Base-by-base conservation (phyloP, 1,284 basidiomycete genomes). In the Polyporus tsugae region DNA sequence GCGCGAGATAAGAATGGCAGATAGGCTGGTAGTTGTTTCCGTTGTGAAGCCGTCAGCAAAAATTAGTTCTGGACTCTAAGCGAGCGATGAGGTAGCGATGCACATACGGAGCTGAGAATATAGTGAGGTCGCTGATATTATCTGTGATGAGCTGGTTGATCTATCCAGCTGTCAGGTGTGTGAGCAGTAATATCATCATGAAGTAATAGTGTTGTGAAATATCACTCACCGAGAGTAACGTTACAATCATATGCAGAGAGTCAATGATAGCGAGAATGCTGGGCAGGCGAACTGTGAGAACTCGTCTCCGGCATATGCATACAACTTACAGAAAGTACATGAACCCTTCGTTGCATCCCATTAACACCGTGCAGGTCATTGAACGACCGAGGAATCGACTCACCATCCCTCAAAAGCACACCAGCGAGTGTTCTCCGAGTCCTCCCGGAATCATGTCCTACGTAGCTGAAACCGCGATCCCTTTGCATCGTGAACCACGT, bases 241-340 rank as follows among this genome's bases (percentile, higher is more conserved):
- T 55, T 22, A 63, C 33, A 4, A 13, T 29, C n/a, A 63, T 49
- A 33, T 63, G 62, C 11, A 63, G 36, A 6, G 25, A 11, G 22
- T 63, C 53, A 1, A 63, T 6, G n/a, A 63, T 7, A 6, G 46
- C 15, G n/a, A 63, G 38, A 9, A 33, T 29, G 19, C 62, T 63
- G 22, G 35, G 4, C 19, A 19, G 25, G 9, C 0, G 15, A 55
- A 15, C 6, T 19, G 33, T 55, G 53, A 55, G 53, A 4, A 2
- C 25, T n/a, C 9, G 10, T 35, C 1, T 10, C 3, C 15, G 5
- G 7, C 29, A 17, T 33, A 17, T 35, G 5, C 15, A 38, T 38
- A 11, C 10, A 5, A 38, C 55, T 58, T n/a, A 58, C 55, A 58
- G 35, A 10, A 58, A 58, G 55, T 58, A 58, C 11, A 58, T 22